Evolutionary conservation across 2,329 filamentous ascomycete species (phyloP).

Genomic region (Aureobasidium namibiae): DNA sequence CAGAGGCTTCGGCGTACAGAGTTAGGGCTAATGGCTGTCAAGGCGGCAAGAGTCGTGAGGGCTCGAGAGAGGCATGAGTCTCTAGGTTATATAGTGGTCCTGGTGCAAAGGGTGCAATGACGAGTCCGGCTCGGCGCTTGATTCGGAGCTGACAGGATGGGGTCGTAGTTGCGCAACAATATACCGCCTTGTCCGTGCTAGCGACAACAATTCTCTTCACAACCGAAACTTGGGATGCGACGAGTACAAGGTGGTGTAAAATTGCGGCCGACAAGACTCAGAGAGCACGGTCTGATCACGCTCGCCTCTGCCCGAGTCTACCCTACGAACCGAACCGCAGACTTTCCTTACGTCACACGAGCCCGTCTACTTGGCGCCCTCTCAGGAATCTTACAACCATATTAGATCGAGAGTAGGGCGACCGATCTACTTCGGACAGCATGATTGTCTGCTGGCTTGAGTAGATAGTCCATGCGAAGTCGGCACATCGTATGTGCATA

Average conservation of each 20-base stretch:
- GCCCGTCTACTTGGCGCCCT: background rate
- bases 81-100: background rate
- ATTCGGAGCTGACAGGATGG: background rate
- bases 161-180: slow-evolving; percentile 7
- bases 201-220: background rate
- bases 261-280: background rate
- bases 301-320: background rate
- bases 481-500: background rate
- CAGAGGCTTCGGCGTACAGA: background rate
- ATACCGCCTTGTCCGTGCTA: background rate
- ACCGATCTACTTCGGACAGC: background rate
- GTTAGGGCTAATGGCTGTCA: background rate
- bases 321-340: background rate
- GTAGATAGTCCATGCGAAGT: background rate
- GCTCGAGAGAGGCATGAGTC: background rate
- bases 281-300: background rate
- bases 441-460: too few species aligned
- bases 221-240: background rate
- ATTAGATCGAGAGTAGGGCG: too few species aligned
- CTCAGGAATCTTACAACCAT: background rate
- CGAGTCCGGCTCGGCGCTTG: slow-evolving; percentile 1
- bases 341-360: background rate
- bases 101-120: background rate
- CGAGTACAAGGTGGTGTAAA: background rate
- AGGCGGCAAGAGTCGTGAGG: background rate